These are phyloP conservation scores for Glycine soja DNA, from an alignment of 306 rosid species.

Conservation along the genomic window DNA sequence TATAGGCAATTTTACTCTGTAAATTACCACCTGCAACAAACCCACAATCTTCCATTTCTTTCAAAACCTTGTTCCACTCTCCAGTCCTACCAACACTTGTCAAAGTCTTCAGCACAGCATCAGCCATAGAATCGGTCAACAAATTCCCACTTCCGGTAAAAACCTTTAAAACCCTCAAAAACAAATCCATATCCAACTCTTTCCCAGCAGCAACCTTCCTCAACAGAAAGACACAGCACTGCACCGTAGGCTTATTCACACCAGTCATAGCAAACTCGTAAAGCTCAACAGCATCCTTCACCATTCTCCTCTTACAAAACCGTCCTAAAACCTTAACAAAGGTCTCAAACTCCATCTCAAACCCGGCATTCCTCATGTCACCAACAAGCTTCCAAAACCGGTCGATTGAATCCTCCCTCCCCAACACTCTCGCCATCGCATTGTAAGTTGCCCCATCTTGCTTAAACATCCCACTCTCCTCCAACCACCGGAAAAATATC, in stretches of 20 bases:
- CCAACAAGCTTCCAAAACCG: conserved; percentile 82
- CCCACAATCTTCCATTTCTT: conserved; percentile 69
- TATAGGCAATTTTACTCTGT: conserved; percentile 60
- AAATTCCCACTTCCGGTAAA: conserved; percentile 60
- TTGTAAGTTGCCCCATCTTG: conserved; percentile 77
- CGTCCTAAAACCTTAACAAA: conserved; percentile 66
- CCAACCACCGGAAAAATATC: conserved; percentile 84
- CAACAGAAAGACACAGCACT: conserved; percentile 64
- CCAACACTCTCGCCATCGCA: conserved; percentile 71
- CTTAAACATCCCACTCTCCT: conserved; percentile 71
- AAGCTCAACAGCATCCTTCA: conserved; percentile 75
- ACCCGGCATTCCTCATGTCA: conserved; percentile 67
- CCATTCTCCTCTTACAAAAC: conserved; percentile 71
- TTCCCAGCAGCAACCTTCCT: conserved; percentile 60
- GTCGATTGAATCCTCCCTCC: conserved; percentile 72
- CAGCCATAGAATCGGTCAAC: conserved; percentile 58
- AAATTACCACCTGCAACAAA: conserved; percentile 55
- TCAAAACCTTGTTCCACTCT: conserved; percentile 68
- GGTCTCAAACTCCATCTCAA: conserved; percentile 68
- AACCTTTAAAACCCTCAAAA: conserved; percentile 62
- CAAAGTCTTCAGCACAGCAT: conserved; percentile 68
- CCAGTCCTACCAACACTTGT: conserved; percentile 63
- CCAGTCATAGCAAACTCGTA: conserved; percentile 86
- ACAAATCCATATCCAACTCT: conserved; percentile 64
- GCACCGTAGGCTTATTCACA: conserved; percentile 56